A percentile compares a stretch with the other conserved stretches of the same genome.
phyloP scores from a whole-genome alignment of 805 yeast genomes.

The Torulaspora gathmanii region DNA sequence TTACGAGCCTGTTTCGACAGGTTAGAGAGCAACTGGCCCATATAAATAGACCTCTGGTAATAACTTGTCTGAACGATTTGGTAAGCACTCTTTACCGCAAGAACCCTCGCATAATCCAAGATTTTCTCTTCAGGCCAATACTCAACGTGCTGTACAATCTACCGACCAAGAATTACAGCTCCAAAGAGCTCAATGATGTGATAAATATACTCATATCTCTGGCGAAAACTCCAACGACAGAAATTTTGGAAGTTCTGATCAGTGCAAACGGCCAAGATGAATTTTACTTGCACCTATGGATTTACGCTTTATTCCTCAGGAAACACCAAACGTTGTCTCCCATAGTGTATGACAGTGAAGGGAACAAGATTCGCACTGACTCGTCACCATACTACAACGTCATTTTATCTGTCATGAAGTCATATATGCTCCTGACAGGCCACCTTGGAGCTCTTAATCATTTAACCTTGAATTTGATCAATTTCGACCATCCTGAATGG shows the following conservation, averaged over 20 bases:
- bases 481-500: conserved; percentile 37
- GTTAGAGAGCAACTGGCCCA: conserved; percentile 52
- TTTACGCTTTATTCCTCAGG: conserved; percentile 36
- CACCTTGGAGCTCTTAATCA: conserved; percentile 25
- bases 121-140: conserved; percentile 52
- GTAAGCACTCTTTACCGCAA: conserved; percentile 47
- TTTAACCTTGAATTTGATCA: conserved; percentile 33
- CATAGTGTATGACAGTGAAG: conserved; percentile 7
- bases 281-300: conserved; percentile 37
- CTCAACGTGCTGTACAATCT: conserved; percentile 41
- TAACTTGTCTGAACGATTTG: conserved; percentile 53
- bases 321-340: conserved; percentile 29
- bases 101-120: conserved; percentile 48
- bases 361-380: conserved; percentile 11
- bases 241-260: conserved; percentile 35
- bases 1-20: conserved; percentile 57
- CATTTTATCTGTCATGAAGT: conserved; percentile 32
- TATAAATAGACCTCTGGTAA: conserved; percentile 57
- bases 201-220: conserved; percentile 64
- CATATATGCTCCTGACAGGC: conserved; percentile 33
- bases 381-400: conserved; percentile 30
- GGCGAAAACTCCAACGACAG: conserved; percentile 42
- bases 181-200: conserved; percentile 52
- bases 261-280: conserved; percentile 14
- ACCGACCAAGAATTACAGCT: conserved; percentile 39